Base-by-base conservation (phyloP, 495 filamentous ascomycete species). In the Margaritispora aquatica region DNA sequence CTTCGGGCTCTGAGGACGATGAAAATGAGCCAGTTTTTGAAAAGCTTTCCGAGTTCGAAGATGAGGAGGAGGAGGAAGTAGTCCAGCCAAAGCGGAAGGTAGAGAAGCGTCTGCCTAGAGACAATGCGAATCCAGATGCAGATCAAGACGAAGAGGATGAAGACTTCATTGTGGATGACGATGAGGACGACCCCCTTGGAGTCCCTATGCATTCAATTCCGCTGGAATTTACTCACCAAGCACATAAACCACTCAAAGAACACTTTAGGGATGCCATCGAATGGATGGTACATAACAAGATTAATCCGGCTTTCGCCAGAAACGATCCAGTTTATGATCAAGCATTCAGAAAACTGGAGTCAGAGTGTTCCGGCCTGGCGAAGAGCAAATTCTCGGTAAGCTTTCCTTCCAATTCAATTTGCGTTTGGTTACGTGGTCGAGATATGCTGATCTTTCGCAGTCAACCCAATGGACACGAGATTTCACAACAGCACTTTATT, bases 231-330 rank as follows among this genome's bases (percentile, higher is more conserved):
- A 88, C 84, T 1, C 68, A 74, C 13, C 79, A 87, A 51, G 76
- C 81, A 0, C 82, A 86, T 62, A 85, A 85, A 60, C 85, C 89
- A 44, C 69, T 86, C 0, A 86, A 86, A 54, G 85, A 90, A 27
- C 84, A 92, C 58, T 96, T 96, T 73, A 83, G 83, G 38, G 81
- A 86, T 63, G 88, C 82, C 0, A 75, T 96, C 0, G 88, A 90
- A 69, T 96, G 89, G 89, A 84, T 93, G 70, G 84, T 96, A 1
- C 65, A 77, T 27, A 72, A 72, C 65, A 84, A 86, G 59, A 74
- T 96, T 41, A 87, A 93, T 62, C 89, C 89, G 1, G 84, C 79
- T 0, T 95, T 93, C 63, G 73, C 79, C 2, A 77, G 83, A 20
- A 73, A 80, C 1, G 83, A 89, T 55, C 72, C 76, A 2, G 71